Base-by-base conservation (phyloP, 768 basidiomycete genomes). In the Tylopilus cervinicoccineus region DNA sequence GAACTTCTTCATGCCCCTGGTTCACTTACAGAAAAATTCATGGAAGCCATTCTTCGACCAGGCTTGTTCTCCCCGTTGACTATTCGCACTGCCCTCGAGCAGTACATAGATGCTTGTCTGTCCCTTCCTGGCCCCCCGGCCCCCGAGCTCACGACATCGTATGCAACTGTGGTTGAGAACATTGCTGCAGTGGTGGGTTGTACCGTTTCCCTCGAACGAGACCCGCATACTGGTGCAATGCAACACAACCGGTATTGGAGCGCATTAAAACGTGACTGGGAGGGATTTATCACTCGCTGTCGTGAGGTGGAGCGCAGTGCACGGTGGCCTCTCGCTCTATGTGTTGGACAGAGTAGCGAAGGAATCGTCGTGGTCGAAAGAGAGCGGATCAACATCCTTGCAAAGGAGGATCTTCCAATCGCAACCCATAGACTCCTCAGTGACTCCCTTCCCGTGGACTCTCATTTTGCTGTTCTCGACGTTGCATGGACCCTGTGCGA, bases 201-300 rank as follows among this genome's bases (percentile, higher is more conserved):
- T 59, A 86, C 88, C 0, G 86, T 97, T 42, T 76, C 75, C 46
- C 73, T 94, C 29, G 77, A 80, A 53, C 76, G 76, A 34, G 86
- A 89, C 59, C 75, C 84, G 0, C 81, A 86, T 51, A 93, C 89
- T 3, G 93, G 93, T 14, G 85, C 84, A 31, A 75, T 81, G 38
- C 83, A 86, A 54, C 76, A 91, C 60, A 80, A 81, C 38, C 84
- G 82, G 37, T 93, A 91, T 62, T 86, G 89, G 82, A 86, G 80
- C 56, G 83, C 86, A 0, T 67, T 96, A 57, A 93, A 90, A 65
- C 73, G 88, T 38, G 93, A 97, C 58, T 98, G 95, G 94, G 88
- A 97, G 61, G 93, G 94, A 4, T 94, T 97, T 59, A 83, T 94
- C 52, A 87, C 93, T 8, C 79, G 90, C 48, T 93, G 91, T 60